phyloP scores from a whole-genome alignment of 352 stramenopile genomes.

The Globisporangium spinosum region DNA sequence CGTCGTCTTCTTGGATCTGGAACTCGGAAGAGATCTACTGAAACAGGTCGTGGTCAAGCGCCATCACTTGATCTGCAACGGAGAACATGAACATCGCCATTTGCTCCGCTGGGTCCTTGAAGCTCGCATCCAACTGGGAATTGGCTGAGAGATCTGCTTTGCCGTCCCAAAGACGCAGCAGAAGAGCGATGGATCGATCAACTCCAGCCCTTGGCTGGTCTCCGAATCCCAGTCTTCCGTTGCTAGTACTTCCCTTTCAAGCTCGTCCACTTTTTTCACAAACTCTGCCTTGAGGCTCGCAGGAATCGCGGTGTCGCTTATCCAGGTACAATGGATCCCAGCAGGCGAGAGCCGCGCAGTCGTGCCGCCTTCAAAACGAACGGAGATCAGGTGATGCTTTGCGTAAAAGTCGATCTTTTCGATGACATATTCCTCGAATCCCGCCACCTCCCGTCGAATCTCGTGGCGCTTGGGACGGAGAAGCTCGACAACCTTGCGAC shows the following conservation, averaged over 20 bases:
- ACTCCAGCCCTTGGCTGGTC: slow-evolving; percentile 38
- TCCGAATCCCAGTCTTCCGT: slow-evolving; percentile 43
- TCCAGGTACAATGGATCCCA: slow-evolving; percentile 16
- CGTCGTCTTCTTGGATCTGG: slow-evolving; percentile 12
- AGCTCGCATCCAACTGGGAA: neutral
- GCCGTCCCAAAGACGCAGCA: slow-evolving; percentile 50
- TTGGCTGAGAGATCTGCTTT: neutral
- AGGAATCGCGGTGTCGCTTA: slow-evolving; percentile 30
- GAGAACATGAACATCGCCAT: slow-evolving; percentile 30
- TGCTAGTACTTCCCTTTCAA: slow-evolving; percentile 30
- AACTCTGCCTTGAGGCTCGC: slow-evolving; percentile 28
- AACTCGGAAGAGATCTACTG: slow-evolving; percentile 47
- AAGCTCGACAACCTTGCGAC: too few species aligned
- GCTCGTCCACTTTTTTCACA: slow-evolving; percentile 18
- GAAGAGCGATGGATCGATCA: slow-evolving; percentile 62
- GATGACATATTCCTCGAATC: too few species aligned
- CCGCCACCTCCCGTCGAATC: neutral
- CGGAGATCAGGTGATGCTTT: too few species aligned
- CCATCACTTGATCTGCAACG: slow-evolving; percentile 20
- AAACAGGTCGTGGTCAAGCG: slow-evolving; percentile 25
- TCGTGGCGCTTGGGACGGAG: neutral
- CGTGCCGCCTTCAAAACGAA: too few species aligned
- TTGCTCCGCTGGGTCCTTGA: slow-evolving; percentile 18
- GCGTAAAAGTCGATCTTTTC: neutral
- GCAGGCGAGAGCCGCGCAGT: too few species aligned